These are phyloP conservation scores for Zygotorulaspora mrakii DNA, from an alignment of 1,139 yeast genomes.

Conservation along the genomic window DNA sequence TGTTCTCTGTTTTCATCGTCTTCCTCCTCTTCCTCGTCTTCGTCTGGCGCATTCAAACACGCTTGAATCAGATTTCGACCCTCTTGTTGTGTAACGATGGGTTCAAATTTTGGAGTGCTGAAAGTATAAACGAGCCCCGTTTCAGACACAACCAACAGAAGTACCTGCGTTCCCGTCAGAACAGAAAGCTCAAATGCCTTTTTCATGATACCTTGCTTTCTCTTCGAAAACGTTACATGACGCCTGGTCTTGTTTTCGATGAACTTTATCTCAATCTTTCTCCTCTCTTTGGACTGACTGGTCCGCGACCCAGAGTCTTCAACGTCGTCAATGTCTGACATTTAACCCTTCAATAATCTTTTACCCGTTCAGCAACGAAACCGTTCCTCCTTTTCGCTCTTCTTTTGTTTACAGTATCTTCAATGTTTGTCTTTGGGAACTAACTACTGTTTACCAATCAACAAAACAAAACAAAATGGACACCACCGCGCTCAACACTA, in stretches of 20 bases:
- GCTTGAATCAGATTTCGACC: conserved; percentile 97
- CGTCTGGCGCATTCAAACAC: conserved; percentile 88
- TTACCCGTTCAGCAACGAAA: too few species aligned
- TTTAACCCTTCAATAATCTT: background rate
- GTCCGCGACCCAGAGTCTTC: conserved; percentile 15
- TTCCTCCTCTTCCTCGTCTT: conserved; percentile 48
- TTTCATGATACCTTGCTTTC: conserved; percentile 98
- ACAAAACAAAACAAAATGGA: background rate
- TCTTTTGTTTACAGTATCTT: too few species aligned
- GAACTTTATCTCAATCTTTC: conserved; percentile 95
- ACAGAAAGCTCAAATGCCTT: conserved; percentile 95
- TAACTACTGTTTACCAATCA: too few species aligned
- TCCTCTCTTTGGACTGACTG: conserved; percentile 54
- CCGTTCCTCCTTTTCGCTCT: too few species aligned
- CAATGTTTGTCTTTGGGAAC: too few species aligned
- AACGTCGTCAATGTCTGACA: conserved; percentile 19
- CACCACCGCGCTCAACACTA: background rate
- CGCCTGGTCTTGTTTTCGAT: conserved; percentile 97
- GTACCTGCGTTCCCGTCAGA: conserved; percentile 93
- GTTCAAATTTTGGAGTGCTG: conserved; percentile 96
- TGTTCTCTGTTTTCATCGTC: conserved; percentile 46
- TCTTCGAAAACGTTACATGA: conserved; percentile 93
- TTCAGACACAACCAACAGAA: conserved; percentile 89
- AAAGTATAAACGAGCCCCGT: conserved; percentile 98
- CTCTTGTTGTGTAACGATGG: conserved; percentile 93